Conservation (phyloP, 148 eudicot genomes). For the Bassia scoparia region DNA sequence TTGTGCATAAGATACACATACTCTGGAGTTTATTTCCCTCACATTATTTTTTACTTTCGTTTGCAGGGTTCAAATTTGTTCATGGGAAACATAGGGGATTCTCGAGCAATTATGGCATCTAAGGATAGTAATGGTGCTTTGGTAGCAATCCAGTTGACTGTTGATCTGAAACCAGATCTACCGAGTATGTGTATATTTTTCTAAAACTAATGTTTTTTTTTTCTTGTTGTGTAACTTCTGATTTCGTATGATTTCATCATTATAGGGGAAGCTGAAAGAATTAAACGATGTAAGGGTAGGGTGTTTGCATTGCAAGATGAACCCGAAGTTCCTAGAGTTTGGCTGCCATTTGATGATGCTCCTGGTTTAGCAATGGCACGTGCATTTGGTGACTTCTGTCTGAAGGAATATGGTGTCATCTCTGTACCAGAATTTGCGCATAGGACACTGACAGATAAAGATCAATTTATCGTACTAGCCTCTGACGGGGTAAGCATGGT, state of each 20-base stretch:
- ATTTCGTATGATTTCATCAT: constrained; percentile 11
- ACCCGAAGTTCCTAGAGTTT: constrained; percentile 95
- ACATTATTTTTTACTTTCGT: constrained; percentile 10
- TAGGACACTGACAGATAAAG: constrained; percentile 65
- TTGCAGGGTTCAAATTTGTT: constrained; percentile 78
- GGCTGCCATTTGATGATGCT: constrained; percentile 98
- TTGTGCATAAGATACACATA: neutral
- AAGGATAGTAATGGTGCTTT: constrained; percentile 55
- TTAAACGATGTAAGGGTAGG: constrained; percentile 86
- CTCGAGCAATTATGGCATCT: constrained; percentile 87
- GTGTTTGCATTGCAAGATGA: constrained; percentile 98
- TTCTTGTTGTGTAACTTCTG: constrained; percentile 7
- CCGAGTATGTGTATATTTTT: constrained; percentile 54
- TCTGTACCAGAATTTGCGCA: constrained; percentile 88
- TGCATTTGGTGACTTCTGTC: constrained; percentile 96
- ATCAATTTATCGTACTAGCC: constrained; percentile 88
- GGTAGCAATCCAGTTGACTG: constrained; percentile 83
- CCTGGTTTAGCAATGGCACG: constrained; percentile 99
- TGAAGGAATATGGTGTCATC: constrained; percentile 95
- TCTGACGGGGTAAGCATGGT: constrained; percentile 85
- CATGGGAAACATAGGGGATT: constrained; percentile 89
- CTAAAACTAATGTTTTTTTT: neutral
- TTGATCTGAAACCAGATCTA: constrained; percentile 98
- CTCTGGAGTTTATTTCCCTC: neutral
- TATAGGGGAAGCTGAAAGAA: constrained; percentile 94